Base-by-base conservation (phyloP, 805 yeast genomes). In the Wickerhamiella shivajii region DNA sequence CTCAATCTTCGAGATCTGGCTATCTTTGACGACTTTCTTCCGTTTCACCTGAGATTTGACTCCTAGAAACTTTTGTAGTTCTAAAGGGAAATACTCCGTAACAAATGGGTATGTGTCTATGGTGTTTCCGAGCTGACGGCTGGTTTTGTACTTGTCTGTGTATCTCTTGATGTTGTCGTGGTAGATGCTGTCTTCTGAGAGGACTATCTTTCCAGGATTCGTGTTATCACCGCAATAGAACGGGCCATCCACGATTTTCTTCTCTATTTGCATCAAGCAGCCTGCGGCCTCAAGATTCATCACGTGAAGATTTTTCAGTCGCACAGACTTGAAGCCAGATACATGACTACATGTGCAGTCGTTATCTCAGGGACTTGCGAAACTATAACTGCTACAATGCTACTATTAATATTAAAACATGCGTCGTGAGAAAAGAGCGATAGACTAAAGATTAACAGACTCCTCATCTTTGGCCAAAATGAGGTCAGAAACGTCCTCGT, bases 31-130 rank as follows among this genome's bases (percentile, higher is more conserved):
- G 29, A 17, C 8, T 10, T 67, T 62, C 44, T 63, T 64, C 46
- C 62, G 70, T 50, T 67, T 67, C 42, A 62, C 64, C 44, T 66
- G 71, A 35, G 60, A 8, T 14, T 31, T 59, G 10, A 71, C 61
- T 2, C 81, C 80, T 74, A 81, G 74, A 6, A 74, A 78, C 13
- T 64, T 56, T 43, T 76, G 74, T 36, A 85, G 58, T 51, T 85
- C 96, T 12, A 62, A 65, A 1, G 96, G 95, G 49, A 83, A 77
- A 42, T 79, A 64, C 35, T 69, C 71, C 6, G 71, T 47, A 36
- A 67, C 66, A 51, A 74, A 80, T 2, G 93, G 92, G 56, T 78
- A 84, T 34, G 77, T 84, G 40, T 74, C 77, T 6, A 77, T 67
- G 2, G 85, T 73, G 33, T 75, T 66, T 1, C 83, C 81, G 11